Evolutionary conservation across 176 grass and related monocot genomes (phyloP).

Genomic region (Melocanna baccifera): DNA sequence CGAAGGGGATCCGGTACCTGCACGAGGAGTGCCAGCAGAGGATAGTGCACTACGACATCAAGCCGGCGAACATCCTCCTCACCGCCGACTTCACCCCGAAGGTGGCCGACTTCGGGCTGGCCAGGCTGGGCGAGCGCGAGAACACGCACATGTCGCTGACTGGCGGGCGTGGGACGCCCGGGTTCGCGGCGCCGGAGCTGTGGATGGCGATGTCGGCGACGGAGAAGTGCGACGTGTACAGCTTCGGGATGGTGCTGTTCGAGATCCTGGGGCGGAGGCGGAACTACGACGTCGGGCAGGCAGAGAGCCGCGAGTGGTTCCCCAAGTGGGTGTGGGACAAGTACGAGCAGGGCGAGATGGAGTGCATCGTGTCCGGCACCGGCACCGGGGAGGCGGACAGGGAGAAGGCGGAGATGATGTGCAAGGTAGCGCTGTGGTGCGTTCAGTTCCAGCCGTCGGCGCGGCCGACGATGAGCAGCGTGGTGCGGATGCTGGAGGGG

Average conservation of each 20-base stretch:
- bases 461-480: conserved; percentile 62
- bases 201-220: conserved; percentile 59
- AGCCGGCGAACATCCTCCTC: conserved; percentile 58
- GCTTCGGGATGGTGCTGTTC: conserved; percentile 55
- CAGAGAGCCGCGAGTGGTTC: conserved; percentile 67
- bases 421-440: conserved; percentile 80
- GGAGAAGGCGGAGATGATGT: conserved; percentile 66
- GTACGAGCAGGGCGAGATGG: conserved; percentile 47
- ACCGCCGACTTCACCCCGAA: conserved; percentile 48
- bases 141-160: conserved; percentile 49
- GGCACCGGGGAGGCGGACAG: conserved; percentile 31
- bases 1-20: conserved; percentile 64
- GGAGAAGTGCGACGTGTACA: conserved; percentile 68
- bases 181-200: conserved; percentile 66
- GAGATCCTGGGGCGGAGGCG: conserved; percentile 56
- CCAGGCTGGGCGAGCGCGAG: conserved; percentile 35
- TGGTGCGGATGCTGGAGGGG: conserved; percentile 79
- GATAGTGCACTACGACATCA: conserved; percentile 82
- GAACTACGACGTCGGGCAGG: conserved; percentile 33
- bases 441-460: conserved; percentile 60
- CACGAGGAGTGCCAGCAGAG: conserved; percentile 71
- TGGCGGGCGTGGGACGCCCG: conserved; percentile 53
- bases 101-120: conserved; percentile 67
- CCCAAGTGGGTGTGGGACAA: conserved; percentile 68
- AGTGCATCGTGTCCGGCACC: conserved; percentile 10